phyloP scores from a whole-genome alignment of 2,329 filamentous ascomycete species.

The Neofusicoccum kwambonambiense region DNA sequence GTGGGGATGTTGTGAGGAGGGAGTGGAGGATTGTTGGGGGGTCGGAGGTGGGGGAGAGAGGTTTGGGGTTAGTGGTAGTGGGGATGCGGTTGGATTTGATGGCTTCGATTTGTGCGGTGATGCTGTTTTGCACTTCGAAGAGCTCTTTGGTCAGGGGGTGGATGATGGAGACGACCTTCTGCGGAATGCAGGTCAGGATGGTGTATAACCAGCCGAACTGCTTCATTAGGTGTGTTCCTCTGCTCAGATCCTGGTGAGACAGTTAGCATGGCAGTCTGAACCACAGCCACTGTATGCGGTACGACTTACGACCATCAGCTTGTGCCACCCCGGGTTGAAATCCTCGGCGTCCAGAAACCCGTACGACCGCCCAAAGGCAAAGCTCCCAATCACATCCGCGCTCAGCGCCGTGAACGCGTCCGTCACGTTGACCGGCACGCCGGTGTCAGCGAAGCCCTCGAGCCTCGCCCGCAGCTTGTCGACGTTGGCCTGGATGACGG shows the following conservation, averaged over 20 bases:
- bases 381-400: slow-evolving; percentile 20
- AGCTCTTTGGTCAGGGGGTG: slow-evolving; percentile 27
- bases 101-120: slow-evolving; percentile 26
- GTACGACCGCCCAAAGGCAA: slow-evolving; percentile 25
- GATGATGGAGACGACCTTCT: slow-evolving; percentile 24
- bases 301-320: slow-evolving; percentile 25
- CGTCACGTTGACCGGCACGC: slow-evolving; percentile 23
- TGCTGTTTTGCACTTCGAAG: slow-evolving; percentile 29
- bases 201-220: slow-evolving; percentile 23
- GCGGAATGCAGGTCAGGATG: slow-evolving; percentile 21
- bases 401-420: slow-evolving; percentile 25
- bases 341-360: slow-evolving; percentile 23
- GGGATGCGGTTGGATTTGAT: slow-evolving; percentile 21
- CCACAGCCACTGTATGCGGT: neutral
- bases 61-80: slow-evolving; percentile 10
- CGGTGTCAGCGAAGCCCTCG: slow-evolving; percentile 10
- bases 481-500: slow-evolving; percentile 22
- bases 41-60: slow-evolving; percentile 17
- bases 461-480: slow-evolving; percentile 21
- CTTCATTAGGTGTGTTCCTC: slow-evolving; percentile 30
- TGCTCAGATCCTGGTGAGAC: slow-evolving; percentile 24
- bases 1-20: slow-evolving; percentile 12
- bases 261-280: neutral
- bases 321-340: slow-evolving; percentile 23
- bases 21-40: slow-evolving; percentile 20